Evolutionary conservation across 2,329 filamentous ascomycete species (phyloP), one percentile per base, ranked within the genome.

Genomic region (Pezicula radicicola): DNA sequence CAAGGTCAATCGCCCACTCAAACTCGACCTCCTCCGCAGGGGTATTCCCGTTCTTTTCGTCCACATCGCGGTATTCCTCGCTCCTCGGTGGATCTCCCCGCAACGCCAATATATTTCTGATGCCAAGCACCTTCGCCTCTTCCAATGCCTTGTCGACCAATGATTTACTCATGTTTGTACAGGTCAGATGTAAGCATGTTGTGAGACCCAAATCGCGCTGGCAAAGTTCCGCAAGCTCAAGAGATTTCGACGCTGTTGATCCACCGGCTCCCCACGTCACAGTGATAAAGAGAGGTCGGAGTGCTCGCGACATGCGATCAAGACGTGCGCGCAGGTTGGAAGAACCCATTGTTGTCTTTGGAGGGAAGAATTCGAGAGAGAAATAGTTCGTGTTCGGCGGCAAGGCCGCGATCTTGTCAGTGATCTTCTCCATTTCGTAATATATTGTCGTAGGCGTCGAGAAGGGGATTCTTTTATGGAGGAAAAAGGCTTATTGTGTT

Each of bases 361-460:
- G 94, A 60, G 94, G 94, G 75, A 99, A 99, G 83, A 99, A 99
- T 75, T 99, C 94, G 72, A 97, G 87, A 45, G 94, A 97, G 74
- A 96, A 96, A 77, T 94, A 97, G 68, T 82, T 85, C 59, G 83
- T 82, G 71, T 89, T 84, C 58, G 87, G 81, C 70, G 90, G 89
- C 75, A 99, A 75, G 55, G 91, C 89, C 73, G 89, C 89, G 68
- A 97, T 93, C 79, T 96, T 96, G 78, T 95, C 88, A 57, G 91
- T 96, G 68, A 97, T 92, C 74, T 89, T 94, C 75, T 91, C 87
- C 63, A 66, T 67, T 13, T 48, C 55, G 50, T 25, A 43, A 18
- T 19, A 15, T 16, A 12, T 46, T 41, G 18, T 16, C 35, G 28
- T 27, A 4, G 18, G 25, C 25, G 25, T 25, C 25, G 6, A 25